Evolutionary conservation across 768 basidiomycete genomes (phyloP), one percentile per base, ranked within the genome.

Genomic region (Crepidotus variabilis): DNA sequence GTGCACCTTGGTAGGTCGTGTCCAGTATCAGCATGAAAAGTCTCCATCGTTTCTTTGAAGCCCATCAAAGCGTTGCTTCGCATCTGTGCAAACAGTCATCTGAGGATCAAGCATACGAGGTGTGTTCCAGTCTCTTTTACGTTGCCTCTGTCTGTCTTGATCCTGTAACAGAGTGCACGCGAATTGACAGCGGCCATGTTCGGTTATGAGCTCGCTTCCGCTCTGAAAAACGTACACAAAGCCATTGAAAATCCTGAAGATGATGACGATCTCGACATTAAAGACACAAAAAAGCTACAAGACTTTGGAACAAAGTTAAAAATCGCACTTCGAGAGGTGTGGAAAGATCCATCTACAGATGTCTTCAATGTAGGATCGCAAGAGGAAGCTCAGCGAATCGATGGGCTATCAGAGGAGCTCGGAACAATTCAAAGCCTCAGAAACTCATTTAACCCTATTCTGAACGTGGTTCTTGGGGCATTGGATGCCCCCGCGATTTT

Each of bases 401-500:
- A 94, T 65, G 74, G 77, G 0, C 73, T 91, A 20, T 76, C 88
- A 1, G 88, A 92, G 60, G 84, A 86, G 61, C 83, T 96, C 54
- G 90, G 90, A 16, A 84, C 83, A 0, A 78, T 87, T 13, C 92
- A 93, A 57, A 82, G 78, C 36, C 75, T 97, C 49, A 85, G 84
- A 55, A 86, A 80, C 60, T 91, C 90, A 2, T 95, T 96, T 69
- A 84, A 90, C 46, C 86, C 91, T 0, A 90, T 98, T 52, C 72
- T 98, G 11, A 85, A 84, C 18, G 85, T 88, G 34, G 85, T 97
- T 28, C 68, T 98, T 18, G 73, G 78, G 53, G 84, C 93, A 1
- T 78, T 96, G 58, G 92, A 96, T 63, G 90, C 91, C 0, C 82
- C 90, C 3, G 83, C 87, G 2, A 94, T 98, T 23, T 93, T 91